Percentiles rank a stretch among this genome's conserved stretches.
These are phyloP conservation scores for Moricandia moricandioides DNA, from an alignment of 345 rosid genomes.

Conservation along the genomic window DNA sequence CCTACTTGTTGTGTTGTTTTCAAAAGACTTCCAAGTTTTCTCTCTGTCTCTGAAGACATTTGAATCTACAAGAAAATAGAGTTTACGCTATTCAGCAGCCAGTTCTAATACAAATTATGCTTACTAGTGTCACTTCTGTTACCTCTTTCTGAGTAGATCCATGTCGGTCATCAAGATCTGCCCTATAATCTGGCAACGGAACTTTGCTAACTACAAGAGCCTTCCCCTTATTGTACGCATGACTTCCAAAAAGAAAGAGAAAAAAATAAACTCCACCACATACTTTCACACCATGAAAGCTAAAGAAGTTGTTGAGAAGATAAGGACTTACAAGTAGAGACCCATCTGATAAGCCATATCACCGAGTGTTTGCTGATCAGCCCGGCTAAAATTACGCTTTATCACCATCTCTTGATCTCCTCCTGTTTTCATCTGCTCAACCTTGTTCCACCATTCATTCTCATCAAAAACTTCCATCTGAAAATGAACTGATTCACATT, in stretches of 20 bases:
- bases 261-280: neutral
- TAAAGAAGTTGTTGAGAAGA: neutral
- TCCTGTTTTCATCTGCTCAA: conserved; percentile 61
- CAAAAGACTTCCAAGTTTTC: conserved; percentile 76
- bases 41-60: conserved; percentile 86
- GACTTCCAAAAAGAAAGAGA: conserved; percentile 50
- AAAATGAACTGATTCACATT: neutral
- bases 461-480: conserved; percentile 84
- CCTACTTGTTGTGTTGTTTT: conserved; percentile 46
- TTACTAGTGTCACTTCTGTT: neutral
- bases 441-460: conserved; percentile 85
- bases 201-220: conserved; percentile 88
- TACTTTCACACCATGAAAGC: neutral
- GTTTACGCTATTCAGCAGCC: conserved; percentile 1
- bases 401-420: conserved; percentile 76
- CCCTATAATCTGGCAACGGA: conserved; percentile 85
- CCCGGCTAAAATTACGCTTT: conserved; percentile 62
- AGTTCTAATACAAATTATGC: neutral
- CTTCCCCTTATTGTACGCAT: conserved; percentile 89
- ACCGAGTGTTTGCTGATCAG: conserved; percentile 63
- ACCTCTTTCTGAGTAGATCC: conserved; percentile 94
- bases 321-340: conserved; percentile 75
- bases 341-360: conserved; percentile 76
- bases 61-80: conserved; percentile 55
- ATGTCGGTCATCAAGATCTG: conserved; percentile 91